Conservation (phyloP, 2,329 filamentous ascomycete genomes). For the Cordyceps cicadae region DNA sequence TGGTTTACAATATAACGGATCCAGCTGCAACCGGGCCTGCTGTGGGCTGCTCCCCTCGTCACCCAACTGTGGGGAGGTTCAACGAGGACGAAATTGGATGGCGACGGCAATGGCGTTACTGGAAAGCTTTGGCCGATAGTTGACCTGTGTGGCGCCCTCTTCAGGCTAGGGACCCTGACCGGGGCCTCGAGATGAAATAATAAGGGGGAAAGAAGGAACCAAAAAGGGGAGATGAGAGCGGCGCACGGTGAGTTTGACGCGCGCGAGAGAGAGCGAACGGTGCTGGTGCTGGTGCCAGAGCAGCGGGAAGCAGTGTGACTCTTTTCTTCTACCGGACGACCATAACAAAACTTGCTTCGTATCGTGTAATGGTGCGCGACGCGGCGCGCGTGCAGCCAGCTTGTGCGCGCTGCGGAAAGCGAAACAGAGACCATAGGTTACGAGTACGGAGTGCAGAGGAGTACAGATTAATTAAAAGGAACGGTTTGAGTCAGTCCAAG, state of each 20-base stretch:
- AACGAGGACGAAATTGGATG: neutral
- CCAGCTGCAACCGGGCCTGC: neutral
- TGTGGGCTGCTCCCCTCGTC: neutral
- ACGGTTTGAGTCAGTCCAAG: neutral
- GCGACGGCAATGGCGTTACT: constrained; percentile 3
- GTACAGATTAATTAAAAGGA: neutral
- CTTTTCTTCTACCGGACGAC: neutral
- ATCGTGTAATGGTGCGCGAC: neutral
- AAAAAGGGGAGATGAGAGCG: neutral
- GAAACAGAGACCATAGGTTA: neutral
- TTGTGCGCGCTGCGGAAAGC: neutral
- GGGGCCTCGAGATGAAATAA: neutral
- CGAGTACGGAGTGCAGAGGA: neutral
- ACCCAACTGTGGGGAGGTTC: neutral
- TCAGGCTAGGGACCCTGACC: neutral
- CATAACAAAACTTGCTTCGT: neutral
- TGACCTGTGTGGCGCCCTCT: neutral
- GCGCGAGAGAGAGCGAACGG: neutral
- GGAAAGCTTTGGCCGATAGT: neutral
- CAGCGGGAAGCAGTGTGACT: neutral
- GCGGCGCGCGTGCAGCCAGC: too few species aligned
- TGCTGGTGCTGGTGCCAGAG: neutral
- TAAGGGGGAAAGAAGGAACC: neutral
- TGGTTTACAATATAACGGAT: too few species aligned
- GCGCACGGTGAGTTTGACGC: neutral